phyloP scores from a whole-genome alignment of 2,329 filamentous ascomycete genomes.

The Sarocladium strictum region DNA sequence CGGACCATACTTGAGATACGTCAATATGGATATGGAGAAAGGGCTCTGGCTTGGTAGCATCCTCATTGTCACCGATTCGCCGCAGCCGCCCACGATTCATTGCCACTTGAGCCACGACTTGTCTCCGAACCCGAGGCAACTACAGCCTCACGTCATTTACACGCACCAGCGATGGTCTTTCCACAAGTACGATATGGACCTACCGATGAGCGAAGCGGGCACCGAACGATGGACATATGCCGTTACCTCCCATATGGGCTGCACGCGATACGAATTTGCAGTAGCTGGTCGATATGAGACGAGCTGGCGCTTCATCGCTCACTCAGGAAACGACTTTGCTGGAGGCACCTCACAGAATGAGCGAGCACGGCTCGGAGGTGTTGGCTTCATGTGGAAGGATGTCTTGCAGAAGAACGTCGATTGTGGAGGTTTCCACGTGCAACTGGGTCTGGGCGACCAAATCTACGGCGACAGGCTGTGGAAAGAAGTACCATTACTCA shows the following conservation, averaged over 20 bases:
- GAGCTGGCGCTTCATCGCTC: conserved; percentile 92
- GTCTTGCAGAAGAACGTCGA: conserved; percentile 96
- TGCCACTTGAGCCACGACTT: conserved; percentile 86
- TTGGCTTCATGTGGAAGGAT: conserved; percentile 98
- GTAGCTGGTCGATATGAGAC: conserved; percentile 86
- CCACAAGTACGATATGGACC: conserved; percentile 86
- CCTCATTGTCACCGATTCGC: conserved; percentile 82
- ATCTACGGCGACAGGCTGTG: conserved; percentile 93
- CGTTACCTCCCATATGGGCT: conserved; percentile 92
- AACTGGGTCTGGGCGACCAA: conserved; percentile 87
- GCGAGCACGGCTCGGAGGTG: conserved; percentile 75
- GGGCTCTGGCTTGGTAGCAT: conserved; percentile 92
- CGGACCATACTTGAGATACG: conserved; percentile 89
- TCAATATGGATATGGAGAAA: conserved; percentile 92
- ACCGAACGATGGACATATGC: conserved; percentile 95
- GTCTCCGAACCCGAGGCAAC: conserved; percentile 84
- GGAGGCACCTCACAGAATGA: conserved; percentile 83
- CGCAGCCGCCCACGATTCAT: conserved; percentile 92
- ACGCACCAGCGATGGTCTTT: conserved; percentile 93
- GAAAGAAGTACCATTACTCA: conserved; percentile 90
- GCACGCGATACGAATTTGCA: conserved; percentile 96
- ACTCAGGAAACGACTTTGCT: conserved; percentile 94
- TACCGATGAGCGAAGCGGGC: conserved; percentile 79
- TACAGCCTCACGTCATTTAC: conserved; percentile 75
- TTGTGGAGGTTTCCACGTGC: conserved; percentile 90